Evolutionary conservation across 1,139 yeast genomes (phyloP).

Genomic region (Candida dubliniensis): DNA sequence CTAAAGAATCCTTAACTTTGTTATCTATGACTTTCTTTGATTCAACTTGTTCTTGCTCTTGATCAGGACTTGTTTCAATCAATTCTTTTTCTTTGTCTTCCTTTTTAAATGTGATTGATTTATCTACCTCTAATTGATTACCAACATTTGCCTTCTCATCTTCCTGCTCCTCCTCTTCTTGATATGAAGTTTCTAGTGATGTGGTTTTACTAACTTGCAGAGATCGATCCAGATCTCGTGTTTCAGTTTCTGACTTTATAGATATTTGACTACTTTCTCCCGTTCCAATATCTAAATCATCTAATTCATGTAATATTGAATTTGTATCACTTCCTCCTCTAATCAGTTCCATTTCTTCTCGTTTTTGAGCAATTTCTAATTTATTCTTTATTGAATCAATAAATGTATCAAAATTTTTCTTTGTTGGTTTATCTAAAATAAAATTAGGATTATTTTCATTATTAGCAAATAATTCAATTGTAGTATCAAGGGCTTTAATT

Average conservation of each 20-base stretch:
- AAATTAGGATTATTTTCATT: constrained; percentile 30
- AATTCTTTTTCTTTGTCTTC: constrained; percentile 6
- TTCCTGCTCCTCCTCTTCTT: constrained; percentile 10
- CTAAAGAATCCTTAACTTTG: constrained; percentile 21
- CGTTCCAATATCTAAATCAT: constrained; percentile 9
- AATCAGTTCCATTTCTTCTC: constrained; percentile 18
- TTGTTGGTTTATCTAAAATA: constrained; percentile 43
- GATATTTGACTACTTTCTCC: neutral
- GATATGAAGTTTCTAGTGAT: neutral
- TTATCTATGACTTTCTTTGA: constrained; percentile 8
- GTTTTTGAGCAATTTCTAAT: constrained; percentile 26
- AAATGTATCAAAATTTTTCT: constrained; percentile 50
- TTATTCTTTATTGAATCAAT: constrained; percentile 27
- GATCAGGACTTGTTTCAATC: constrained; percentile 9
- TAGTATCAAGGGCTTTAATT: constrained; percentile 34
- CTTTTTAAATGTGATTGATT: too few species aligned
- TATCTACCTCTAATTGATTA: neutral
- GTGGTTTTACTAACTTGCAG: too few species aligned
- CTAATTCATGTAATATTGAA: constrained; percentile 17
- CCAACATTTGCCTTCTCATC: constrained; percentile 12
- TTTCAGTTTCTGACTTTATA: neutral
- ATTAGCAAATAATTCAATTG: constrained; percentile 21
- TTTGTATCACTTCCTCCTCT: constrained; percentile 15
- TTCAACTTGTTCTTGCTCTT: constrained; percentile 13
- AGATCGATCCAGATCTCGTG: too few species aligned